Evolutionary conservation across 2,329 filamentous ascomycete genomes (phyloP).

Genomic region (Lachnellula willkommii): DNA sequence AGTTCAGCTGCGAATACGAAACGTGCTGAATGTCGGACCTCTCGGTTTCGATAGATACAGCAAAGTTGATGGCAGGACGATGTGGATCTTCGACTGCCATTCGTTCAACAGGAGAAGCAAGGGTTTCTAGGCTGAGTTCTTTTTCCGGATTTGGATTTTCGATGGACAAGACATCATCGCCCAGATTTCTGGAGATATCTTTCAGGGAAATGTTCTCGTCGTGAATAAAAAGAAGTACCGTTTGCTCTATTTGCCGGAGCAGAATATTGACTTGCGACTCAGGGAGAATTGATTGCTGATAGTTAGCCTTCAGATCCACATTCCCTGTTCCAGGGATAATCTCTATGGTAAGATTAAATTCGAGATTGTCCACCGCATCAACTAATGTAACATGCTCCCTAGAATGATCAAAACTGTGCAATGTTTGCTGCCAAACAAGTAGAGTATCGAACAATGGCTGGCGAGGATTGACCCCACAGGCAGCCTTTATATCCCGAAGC

Average conservation of each 20-base stretch:
- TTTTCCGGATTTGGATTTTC: conserved; percentile 22
- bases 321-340: conserved; percentile 55
- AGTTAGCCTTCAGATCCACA: conserved; percentile 51
- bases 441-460: conserved; percentile 68
- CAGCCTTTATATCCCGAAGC: conserved; percentile 63
- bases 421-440: conserved; percentile 79
- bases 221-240: conserved; percentile 41
- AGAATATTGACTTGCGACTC: conserved; percentile 51
- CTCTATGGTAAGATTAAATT: conserved; percentile 72
- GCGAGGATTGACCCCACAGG: conserved; percentile 48
- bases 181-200: conserved; percentile 12
- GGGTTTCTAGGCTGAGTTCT: conserved; percentile 13
- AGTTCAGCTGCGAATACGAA: conserved; percentile 62
- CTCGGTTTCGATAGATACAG: conserved; percentile 40
- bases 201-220: conserved; percentile 6
- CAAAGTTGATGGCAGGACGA: conserved; percentile 60
- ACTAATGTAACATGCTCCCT: conserved; percentile 45
- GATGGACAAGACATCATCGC: conserved; percentile 22
- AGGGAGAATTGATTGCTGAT: conserved; percentile 49
- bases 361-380: conserved; percentile 63
- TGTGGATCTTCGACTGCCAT: conserved; percentile 39
- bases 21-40: conserved; percentile 39
- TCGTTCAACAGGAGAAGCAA: conserved; percentile 28
- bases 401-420: conserved; percentile 36
- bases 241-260: conserved; percentile 53